Conservation (phyloP, 2,329 filamentous ascomycete genomes). For the Venturia aucupariae region DNA sequence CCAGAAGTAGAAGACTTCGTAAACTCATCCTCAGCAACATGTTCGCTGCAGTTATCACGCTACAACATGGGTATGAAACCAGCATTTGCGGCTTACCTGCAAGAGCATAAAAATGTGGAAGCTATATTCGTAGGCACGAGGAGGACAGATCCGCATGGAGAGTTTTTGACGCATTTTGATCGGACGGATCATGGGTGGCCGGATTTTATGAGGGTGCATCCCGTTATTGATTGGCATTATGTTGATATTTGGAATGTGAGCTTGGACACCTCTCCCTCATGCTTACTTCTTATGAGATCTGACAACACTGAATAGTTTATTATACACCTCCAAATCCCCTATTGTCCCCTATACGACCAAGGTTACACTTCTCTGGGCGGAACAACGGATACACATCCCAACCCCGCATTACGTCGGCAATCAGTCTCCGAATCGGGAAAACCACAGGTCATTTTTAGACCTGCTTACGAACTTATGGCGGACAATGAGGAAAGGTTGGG, state of each 20-base stretch:
- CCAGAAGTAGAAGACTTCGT: conserved; percentile 81
- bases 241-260: conserved; percentile 86
- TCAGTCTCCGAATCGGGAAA: conserved; percentile 19
- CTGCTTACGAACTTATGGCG: conserved; percentile 32
- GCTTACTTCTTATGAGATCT: neutral
- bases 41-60: conserved; percentile 66
- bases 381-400: conserved; percentile 78
- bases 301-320: conserved; percentile 55
- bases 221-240: conserved; percentile 97
- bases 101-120: conserved; percentile 53
- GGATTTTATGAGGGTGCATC: conserved; percentile 83
- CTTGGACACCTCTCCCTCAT: neutral
- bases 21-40: conserved; percentile 50
- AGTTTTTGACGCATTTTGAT: conserved; percentile 70
- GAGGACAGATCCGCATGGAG: conserved; percentile 85
- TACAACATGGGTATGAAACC: conserved; percentile 73
- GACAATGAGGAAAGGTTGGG: conserved; percentile 33
- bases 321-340: conserved; percentile 66
- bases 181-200: conserved; percentile 87
- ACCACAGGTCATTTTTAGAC: conserved; percentile 23
- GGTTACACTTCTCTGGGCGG: conserved; percentile 93
- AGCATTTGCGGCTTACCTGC: conserved; percentile 69
- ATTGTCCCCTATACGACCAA: conserved; percentile 77
- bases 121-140: conserved; percentile 84
- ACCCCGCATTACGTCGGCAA: conserved; percentile 50